Evolutionary conservation across 2,329 filamentous ascomycete genomes (phyloP).

Genomic region (Bipolaris gigantea): DNA sequence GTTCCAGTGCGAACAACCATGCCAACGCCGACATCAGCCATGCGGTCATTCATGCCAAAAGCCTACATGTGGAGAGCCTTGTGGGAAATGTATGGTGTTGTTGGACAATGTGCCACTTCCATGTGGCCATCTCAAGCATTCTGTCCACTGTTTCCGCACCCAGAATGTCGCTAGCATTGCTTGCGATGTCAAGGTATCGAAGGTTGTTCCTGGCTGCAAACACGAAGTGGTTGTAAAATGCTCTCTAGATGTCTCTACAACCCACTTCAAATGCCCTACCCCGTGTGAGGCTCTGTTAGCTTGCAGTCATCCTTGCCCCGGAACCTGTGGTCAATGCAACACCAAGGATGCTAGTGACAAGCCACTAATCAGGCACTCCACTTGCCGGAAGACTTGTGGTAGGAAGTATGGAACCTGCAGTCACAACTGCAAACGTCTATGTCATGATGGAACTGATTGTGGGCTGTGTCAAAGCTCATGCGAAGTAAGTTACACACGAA

Average conservation of each 20-base stretch:
- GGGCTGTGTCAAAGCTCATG: slow-evolving; percentile 26
- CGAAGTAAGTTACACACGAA: slow-evolving; percentile 19
- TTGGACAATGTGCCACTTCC: slow-evolving; percentile 29
- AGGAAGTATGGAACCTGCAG: slow-evolving; percentile 33
- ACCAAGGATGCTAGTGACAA: slow-evolving; percentile 30
- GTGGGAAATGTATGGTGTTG: slow-evolving; percentile 25
- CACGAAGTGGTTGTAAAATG: slow-evolving; percentile 60
- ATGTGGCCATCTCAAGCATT: slow-evolving; percentile 31
- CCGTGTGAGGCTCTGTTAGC: slow-evolving; percentile 51
- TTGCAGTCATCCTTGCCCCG: slow-evolving; percentile 63
- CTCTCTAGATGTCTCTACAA: slow-evolving; percentile 47
- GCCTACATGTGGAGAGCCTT: slow-evolving; percentile 32
- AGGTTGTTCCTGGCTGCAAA: slow-evolving; percentile 56
- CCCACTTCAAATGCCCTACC: slow-evolving; percentile 52
- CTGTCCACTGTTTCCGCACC: slow-evolving; percentile 16
- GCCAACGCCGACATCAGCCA: slow-evolving; percentile 23
- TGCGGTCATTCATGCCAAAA: slow-evolving; percentile 38
- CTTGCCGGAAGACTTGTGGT: slow-evolving; percentile 31
- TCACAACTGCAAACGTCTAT: slow-evolving; percentile 30
- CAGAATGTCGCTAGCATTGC: slow-evolving; percentile 38
- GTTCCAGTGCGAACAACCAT: slow-evolving; percentile 30
- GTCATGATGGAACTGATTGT: slow-evolving; percentile 34
- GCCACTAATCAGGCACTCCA: slow-evolving; percentile 9
- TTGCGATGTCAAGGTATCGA: slow-evolving; percentile 54
- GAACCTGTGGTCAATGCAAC: slow-evolving; percentile 55